Conservation (phyloP, 352 stramenopile genomes). For the Pythium brachiatum region DNA sequence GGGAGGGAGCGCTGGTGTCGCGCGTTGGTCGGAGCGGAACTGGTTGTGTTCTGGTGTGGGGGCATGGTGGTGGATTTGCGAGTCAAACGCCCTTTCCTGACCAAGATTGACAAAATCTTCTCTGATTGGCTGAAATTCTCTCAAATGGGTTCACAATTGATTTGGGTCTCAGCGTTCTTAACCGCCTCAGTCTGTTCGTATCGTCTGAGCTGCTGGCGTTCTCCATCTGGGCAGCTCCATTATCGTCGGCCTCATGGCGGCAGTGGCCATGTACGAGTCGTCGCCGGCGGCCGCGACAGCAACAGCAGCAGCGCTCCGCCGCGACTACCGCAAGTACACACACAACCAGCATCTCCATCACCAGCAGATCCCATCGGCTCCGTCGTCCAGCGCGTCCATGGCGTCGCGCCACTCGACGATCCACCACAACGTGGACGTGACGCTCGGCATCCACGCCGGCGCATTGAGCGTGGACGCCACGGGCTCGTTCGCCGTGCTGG, state of each 20-base stretch:
- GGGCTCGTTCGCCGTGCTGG: slow-evolving; percentile 60
- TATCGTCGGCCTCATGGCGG: not conserved
- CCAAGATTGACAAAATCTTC: too few relatives aligned
- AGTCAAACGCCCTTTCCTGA: too few relatives aligned
- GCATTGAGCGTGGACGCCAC: slow-evolving; percentile 75
- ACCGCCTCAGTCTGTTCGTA: not conserved
- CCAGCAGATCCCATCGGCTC: not conserved
- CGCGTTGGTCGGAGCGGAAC: too few relatives aligned
- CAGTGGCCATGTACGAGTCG: slow-evolving; percentile 6
- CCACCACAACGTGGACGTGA: slow-evolving; percentile 54
- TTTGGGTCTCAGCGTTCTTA: too few relatives aligned
- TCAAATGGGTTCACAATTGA: too few relatives aligned
- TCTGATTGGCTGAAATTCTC: too few relatives aligned
- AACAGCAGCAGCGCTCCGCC: not conserved
- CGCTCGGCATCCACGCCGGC: slow-evolving; percentile 62
- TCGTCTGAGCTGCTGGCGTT: not conserved
- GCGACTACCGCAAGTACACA: not conserved
- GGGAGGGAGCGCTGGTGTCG: too few relatives aligned
- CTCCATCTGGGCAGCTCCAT: not conserved
- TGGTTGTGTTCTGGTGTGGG: too few relatives aligned
- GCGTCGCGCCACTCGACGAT: slow-evolving; percentile 28
- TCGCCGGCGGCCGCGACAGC: slow-evolving; percentile 5
- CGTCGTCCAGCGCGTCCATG: not conserved
- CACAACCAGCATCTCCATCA: not conserved
- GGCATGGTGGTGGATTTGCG: too few relatives aligned